Base-by-base conservation (phyloP, 139 green algal genomes). In the Edaphochlamys debaryana region DNA sequence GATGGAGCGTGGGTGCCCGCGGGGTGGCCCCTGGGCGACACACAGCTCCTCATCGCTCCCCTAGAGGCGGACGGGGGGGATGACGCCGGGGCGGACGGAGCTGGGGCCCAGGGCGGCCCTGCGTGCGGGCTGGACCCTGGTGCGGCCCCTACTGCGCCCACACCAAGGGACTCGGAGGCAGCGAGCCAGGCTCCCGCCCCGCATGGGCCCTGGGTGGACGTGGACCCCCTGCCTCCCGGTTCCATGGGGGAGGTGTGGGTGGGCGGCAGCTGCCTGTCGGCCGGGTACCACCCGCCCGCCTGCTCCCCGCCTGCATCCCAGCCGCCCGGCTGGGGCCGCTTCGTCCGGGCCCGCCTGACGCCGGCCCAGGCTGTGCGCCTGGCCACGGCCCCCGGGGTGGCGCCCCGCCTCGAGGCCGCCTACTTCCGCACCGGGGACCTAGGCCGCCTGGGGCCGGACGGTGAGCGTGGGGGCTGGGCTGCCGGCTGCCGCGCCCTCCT, bases 231-330 rank as follows among this genome's bases (percentile, higher is more conserved):
- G 45, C 64, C 63, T 9, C 32, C 30, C 32, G 82, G 85, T 27
- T 23, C 60, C 3, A 66, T 88, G 37, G 90, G 91, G 0, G 86
- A 94, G 81, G 91, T 94, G 62, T 89, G 81, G 34, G 85, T 94
- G 2, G 74, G 64, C 11, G 91, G 90, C 37, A 27, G 41, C 0
- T 88, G 87, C n/a, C 22, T 94, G 17, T 85, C 86, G 1, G 80
- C 67, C 11, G 90, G 91, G 2, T 93, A 93, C 66, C 66, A 88
- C 15, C 0, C 4, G 2, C 5, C 68, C 1, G 36, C 36, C 3
- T n/a, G 17, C 22, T 25, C 32, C 6, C n/a, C 27, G 1, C n/a
- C 36, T 37, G 70, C 15, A 63, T 3, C 56, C 3, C 25, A 23
- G 56, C 48, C 9, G 19, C 7, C 40, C 48, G 50, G 15, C n/a